phyloP scores from a whole-genome alignment of 768 basidiomycete genomes.

The Psilocybe tampanensis region DNA sequence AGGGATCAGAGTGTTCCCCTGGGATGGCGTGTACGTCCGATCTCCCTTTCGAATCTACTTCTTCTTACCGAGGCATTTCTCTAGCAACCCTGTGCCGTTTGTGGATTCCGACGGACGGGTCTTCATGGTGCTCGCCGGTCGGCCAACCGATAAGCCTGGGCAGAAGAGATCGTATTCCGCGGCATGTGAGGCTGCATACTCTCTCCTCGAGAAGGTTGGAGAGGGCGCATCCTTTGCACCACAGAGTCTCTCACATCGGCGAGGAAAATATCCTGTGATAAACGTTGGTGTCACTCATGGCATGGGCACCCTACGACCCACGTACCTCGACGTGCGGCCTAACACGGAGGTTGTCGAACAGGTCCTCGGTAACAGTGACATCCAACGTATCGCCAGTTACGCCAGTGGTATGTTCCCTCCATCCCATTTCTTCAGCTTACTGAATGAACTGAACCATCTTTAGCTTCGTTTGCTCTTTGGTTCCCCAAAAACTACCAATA shows the following conservation, averaged over 20 bases:
- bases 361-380: not conserved
- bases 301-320: not conserved
- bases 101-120: not conserved
- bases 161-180: not conserved
- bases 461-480: not conserved
- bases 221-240: not conserved
- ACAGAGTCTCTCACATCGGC: not conserved
- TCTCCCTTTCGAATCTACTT: too few relatives aligned
- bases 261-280: not conserved
- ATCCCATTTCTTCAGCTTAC: too few relatives aligned
- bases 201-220: not conserved
- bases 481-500: not conserved
- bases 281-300: not conserved
- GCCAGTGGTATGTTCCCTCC: too few relatives aligned
- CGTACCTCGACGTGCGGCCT: not conserved
- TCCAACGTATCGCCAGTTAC: not conserved
- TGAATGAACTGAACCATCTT: too few relatives aligned
- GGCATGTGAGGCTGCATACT: not conserved
- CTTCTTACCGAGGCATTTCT: not conserved
- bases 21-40: not conserved
- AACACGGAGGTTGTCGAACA: not conserved
- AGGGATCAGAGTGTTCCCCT: not conserved
- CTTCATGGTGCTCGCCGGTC: not conserved
- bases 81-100: not conserved
- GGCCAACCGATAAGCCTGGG: not conserved